phyloP scores from a whole-genome alignment of 148 eudicot species.

The Dianthus caryophyllus region DNA sequence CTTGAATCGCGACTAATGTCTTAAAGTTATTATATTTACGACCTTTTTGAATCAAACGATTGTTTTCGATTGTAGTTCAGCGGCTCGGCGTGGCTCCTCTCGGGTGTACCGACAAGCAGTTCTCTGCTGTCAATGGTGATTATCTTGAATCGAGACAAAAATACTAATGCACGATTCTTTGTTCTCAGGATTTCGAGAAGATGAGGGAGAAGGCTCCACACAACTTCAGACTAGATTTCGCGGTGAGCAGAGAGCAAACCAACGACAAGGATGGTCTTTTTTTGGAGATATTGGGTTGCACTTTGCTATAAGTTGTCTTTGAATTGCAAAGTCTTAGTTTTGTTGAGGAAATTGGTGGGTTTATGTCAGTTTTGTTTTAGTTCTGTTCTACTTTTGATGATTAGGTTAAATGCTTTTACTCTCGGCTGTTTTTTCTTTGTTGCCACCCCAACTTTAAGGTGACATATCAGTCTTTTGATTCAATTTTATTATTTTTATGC shows the following conservation, averaged over 20 bases:
- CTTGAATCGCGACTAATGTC: not conserved
- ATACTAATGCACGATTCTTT: not conserved
- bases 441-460: too few relatives aligned
- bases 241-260: conserved; percentile 94
- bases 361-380: too few relatives aligned
- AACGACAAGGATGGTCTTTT: too few relatives aligned
- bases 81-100: conserved; percentile 98
- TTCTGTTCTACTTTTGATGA: not conserved
- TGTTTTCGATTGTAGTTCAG: conserved; percentile 53
- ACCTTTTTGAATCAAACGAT: not conserved
- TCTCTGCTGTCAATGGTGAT: conserved; percentile 92
- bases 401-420: not conserved
- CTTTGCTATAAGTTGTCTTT: too few relatives aligned
- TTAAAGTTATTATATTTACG: not conserved
- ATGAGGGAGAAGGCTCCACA: conserved; percentile 86
- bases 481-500: too few relatives aligned
- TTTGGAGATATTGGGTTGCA: too few relatives aligned
- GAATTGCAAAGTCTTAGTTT: too few relatives aligned
- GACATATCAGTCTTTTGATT: too few relatives aligned
- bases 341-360: too few relatives aligned
- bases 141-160: conserved; percentile 9
- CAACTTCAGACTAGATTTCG: conserved; percentile 82
- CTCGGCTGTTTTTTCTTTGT: too few relatives aligned
- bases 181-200: conserved; percentile 79
- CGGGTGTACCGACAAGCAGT: conserved; percentile 96